Conservation (phyloP, 306 rosid genomes). For the Vigna hirtella region DNA sequence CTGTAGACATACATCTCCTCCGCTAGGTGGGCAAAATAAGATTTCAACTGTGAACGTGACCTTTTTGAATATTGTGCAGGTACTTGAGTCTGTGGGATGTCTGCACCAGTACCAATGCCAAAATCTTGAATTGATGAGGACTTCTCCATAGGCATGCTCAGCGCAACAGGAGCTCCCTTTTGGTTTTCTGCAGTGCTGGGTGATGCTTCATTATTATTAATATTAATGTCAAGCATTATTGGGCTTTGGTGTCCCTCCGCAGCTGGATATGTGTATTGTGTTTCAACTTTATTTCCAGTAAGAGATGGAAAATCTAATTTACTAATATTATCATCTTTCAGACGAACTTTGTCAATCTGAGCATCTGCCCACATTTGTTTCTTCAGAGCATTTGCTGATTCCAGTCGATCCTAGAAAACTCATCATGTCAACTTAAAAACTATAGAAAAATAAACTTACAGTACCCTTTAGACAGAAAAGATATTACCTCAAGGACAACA, state of each 20-base stretch:
- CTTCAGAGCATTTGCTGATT: conserved; percentile 95
- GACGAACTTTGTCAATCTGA: conserved; percentile 90
- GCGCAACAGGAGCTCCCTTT: conserved; percentile 54
- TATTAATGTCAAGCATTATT: conserved; percentile 64
- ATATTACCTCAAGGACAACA: conserved; percentile 84
- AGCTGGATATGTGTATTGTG: conserved; percentile 57
- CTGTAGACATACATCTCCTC: conserved; percentile 97
- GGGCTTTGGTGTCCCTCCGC: conserved; percentile 86
- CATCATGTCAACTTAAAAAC: conserved; percentile 47
- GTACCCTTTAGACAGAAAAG: conserved; percentile 15
- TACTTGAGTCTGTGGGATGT: conserved; percentile 72
- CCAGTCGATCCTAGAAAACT: conserved; percentile 87
- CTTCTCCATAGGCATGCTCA: conserved; percentile 62
- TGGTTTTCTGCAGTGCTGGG: conserved; percentile 74
- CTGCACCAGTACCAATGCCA: conserved; percentile 64
- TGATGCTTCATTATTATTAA: conserved; percentile 61
- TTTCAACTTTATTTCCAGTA: conserved; percentile 68
- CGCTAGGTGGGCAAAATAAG: conserved; percentile 88
- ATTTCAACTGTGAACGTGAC: conserved; percentile 93
- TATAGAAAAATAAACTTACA: conserved; percentile 12
- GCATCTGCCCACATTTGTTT: conserved; percentile 99
- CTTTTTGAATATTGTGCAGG: conserved; percentile 83
- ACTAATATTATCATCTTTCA: conserved; percentile 72
- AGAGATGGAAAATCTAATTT: conserved; percentile 68
- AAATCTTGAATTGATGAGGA: conserved; percentile 63